Base-by-base conservation (phyloP, 1,284 basidiomycete genomes). In the Heterobasidion occidentale region DNA sequence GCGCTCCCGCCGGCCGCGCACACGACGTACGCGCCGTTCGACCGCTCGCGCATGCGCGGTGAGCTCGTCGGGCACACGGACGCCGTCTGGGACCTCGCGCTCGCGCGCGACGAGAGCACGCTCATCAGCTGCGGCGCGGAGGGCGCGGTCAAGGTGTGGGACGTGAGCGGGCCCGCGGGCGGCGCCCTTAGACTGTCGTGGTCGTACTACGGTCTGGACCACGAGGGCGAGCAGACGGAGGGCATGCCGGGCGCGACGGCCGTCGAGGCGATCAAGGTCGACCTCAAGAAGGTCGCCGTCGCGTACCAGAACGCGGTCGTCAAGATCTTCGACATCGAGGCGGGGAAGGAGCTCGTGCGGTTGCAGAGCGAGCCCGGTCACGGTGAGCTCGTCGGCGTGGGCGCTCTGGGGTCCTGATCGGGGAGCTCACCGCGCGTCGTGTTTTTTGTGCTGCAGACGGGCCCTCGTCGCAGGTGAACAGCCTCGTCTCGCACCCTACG, bases 111-210 rank as follows among this genome's bases (percentile, higher is more conserved):
- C 63, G 87, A 89, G 70, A 82, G 82, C 56, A 84, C 89, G 27
- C 78, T 99, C 34, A 91, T 94, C 53, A 92, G 90, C 62, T 94
- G 90, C 64, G 89, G 90, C 36, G 90, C 94, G 1, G 95, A 98
- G 67, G 95, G 95, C 12, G 76, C 82, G 0, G 88, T 98, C 62
- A 97, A 97, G 71, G 84, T 98, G 9, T 99, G 96, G 95, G 88
- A 90, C 63, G 84, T 91, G 53, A 81, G 81, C 60, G 82, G 80
- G 33, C 77, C 80, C 19, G 79, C 78, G 36, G 83, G 70, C 14
- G 81, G 81, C 12, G 80, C 80, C 4, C 74, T 92, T 55, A 83
- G 76, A 63, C 70, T 53, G 57, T 87, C 84, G 49, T 94, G 92
- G 91, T 85, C 84, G 36, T 94, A 89, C 71, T 69, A 78, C 59